Conservation (phyloP, 805 yeast genomes). For the Torulaspora delbrueckii region DNA sequence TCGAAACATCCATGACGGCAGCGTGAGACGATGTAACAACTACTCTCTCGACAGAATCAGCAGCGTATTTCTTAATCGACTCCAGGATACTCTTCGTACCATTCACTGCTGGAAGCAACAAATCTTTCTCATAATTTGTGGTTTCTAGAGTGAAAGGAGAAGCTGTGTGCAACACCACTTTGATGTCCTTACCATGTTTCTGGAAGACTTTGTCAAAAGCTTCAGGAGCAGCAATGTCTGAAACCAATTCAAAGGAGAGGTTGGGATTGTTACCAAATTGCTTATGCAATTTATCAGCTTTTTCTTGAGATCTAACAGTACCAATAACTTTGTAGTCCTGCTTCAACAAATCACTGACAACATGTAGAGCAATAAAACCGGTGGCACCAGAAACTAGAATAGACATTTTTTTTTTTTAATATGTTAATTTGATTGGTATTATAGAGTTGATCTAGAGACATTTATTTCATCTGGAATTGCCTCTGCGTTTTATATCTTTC, state of each 20-base stretch:
- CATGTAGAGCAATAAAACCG: slow-evolving; percentile 47
- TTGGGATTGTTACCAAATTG: slow-evolving; percentile 32
- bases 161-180: slow-evolving; percentile 56
- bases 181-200: slow-evolving; percentile 45
- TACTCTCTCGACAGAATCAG: slow-evolving; percentile 41
- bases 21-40: slow-evolving; percentile 53
- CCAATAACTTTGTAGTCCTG: slow-evolving; percentile 43
- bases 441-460: too few species aligned
- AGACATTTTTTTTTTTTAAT: slow-evolving; percentile 4
- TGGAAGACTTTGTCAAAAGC: slow-evolving; percentile 46
- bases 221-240: slow-evolving; percentile 42
- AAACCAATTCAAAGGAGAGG: slow-evolving; percentile 43
- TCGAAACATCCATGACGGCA: slow-evolving; percentile 39
- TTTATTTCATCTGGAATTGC: neutral
- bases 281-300: slow-evolving; percentile 34
- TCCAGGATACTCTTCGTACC: slow-evolving; percentile 51
- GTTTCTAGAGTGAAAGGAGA: slow-evolving; percentile 50
- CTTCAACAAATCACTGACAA: slow-evolving; percentile 36
- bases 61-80: slow-evolving; percentile 43
- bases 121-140: slow-evolving; percentile 44
- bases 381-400: slow-evolving; percentile 49
- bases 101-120: slow-evolving; percentile 51
- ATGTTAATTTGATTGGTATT: neutral
- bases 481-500: neutral
- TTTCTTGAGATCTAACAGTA: slow-evolving; percentile 40